phyloP scores from a whole-genome alignment of 2,329 filamentous ascomycete genomes.

The Albophoma yamanashiensis region DNA sequence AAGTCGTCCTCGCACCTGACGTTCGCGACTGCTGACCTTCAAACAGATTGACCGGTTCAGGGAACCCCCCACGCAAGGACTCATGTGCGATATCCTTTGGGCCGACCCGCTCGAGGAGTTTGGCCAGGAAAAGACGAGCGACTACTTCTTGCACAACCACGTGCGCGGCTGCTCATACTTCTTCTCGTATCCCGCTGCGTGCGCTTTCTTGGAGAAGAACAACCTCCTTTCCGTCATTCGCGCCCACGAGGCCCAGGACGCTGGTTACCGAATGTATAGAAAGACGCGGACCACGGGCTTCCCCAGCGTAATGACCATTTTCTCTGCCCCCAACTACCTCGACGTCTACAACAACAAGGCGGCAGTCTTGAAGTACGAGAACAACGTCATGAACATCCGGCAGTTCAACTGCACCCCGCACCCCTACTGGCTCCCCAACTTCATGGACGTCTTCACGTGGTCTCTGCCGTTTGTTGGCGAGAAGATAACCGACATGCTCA shows the following conservation, averaged over 20 bases:
- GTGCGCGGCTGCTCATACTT: conserved; percentile 98
- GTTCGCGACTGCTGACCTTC: not conserved
- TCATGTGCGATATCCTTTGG: conserved; percentile 99
- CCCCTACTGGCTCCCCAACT: conserved; percentile 98
- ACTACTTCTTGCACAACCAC: conserved; percentile 97
- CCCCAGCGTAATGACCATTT: conserved; percentile 99
- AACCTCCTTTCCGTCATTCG: conserved; percentile 95
- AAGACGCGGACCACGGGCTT: conserved; percentile 98
- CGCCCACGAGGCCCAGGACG: conserved; percentile 96
- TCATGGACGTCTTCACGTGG: conserved; percentile 99
- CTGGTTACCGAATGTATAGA: conserved; percentile 97
- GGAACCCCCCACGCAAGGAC: conserved; percentile 89
- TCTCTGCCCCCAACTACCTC: conserved; percentile 96
- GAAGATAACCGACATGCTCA: conserved; percentile 99
- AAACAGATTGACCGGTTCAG: conserved; percentile 88
- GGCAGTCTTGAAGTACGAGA: conserved; percentile 97
- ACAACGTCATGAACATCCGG: conserved; percentile 99
- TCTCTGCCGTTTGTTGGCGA: conserved; percentile 96
- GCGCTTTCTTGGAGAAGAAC: conserved; percentile 97
- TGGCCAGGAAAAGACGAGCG: conserved; percentile 94
- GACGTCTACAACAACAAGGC: conserved; percentile 99
- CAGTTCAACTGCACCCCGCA: conserved; percentile 99
- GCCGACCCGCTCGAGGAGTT: conserved; percentile 97
- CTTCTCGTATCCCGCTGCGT: conserved; percentile 96
- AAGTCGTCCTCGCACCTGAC: too few species aligned